A percentile compares a stretch with the other conserved stretches of the same genome.
phyloP scores from a whole-genome alignment of 1,284 basidiomycete genomes.

The Somion occarium region DNA sequence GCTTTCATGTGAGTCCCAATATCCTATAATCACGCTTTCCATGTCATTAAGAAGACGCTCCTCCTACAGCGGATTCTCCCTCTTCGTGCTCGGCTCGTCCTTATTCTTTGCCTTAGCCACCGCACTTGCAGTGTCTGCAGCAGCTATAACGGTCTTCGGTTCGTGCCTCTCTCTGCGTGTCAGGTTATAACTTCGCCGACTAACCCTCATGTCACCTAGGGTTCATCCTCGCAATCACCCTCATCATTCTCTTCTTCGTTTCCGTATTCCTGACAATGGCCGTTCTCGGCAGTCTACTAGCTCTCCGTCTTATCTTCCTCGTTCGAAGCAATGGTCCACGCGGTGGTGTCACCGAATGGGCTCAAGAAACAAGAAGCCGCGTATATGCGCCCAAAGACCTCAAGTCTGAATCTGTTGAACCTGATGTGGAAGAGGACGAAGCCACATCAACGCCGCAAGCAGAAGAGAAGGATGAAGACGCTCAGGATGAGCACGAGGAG shows the following conservation, averaged over 20 bases:
- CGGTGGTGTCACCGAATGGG: conserved; percentile 9
- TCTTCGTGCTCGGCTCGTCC: conserved; percentile 9
- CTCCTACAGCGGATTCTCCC: conserved; percentile 9
- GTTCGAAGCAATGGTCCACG: conserved; percentile 9
- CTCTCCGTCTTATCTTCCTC: conserved; percentile 6
- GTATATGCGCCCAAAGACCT: not conserved
- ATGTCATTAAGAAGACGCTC: not conserved
- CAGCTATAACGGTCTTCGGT: conserved; percentile 10
- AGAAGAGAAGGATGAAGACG: not conserved
- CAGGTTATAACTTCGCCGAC: not conserved
- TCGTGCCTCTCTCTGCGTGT: not conserved
- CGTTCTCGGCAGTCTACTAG: conserved; percentile 3
- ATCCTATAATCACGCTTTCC: not conserved
- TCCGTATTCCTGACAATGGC: conserved; percentile 10
- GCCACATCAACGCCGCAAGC: not conserved
- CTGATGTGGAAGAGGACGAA: not conserved
- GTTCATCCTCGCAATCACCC: conserved; percentile 8
- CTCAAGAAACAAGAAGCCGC: conserved; percentile 7
- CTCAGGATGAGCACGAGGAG: not conserved
- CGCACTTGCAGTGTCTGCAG: conserved; percentile 7
- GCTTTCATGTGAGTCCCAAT: conserved; percentile 12
- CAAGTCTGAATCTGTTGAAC: not conserved
- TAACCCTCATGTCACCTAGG: conserved; percentile 1
- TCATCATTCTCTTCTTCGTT: conserved; percentile 12
- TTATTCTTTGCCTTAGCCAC: conserved; percentile 9